Evolutionary conservation across 2,329 filamentous ascomycete species (phyloP), one percentile per base, ranked within the genome.

Genomic region (Capronia coronata): DNA sequence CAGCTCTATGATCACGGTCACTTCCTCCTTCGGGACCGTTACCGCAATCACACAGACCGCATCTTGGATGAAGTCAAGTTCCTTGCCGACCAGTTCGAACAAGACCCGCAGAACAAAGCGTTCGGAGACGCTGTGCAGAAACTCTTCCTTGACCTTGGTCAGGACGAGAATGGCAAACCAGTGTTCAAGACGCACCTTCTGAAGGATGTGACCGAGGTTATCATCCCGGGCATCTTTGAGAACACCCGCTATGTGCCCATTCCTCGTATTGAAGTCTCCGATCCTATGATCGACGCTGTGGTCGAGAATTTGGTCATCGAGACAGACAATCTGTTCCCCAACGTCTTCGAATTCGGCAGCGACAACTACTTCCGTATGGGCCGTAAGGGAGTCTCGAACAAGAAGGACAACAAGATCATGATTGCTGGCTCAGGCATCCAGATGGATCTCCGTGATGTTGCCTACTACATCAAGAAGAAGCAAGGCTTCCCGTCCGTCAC

Each of bases 351-450:
- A 68, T 77, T 97, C 54, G 80, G 83, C 51, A 93, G 82, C 65
- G 90, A 97, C 72, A 93, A 97, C 74, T 94, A 93, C 74, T 88
- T 90, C 79, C 83, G 87, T 59, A 95, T 86, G 83, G 93, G 91
- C 30, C 88, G 93, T 65, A 96, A 94, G 82, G 84, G 83, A 66
- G 77, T 89, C 61, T 74, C 78, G 62, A 94, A 79, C 75, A 87
- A 84, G 75, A 84, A 82, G 68, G 84, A 87, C 69, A 90, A 95
- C 70, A 84, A 83, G 64, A 63, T 91, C 58, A 88, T 93, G 75
- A 76, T 97, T 55, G 85, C 87, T 54, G 85, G 93, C 2, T 85
- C 87, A 19, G 91, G 93, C 46, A 78, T 98, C 34, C 93, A 98
- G 74, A 89, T 91, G 75, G 93, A 98, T 60, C 75, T 97, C 44